Evolutionary conservation across 2,329 filamentous ascomycete genomes (phyloP).

Genomic region (Teratosphaeria nubilosa): DNA sequence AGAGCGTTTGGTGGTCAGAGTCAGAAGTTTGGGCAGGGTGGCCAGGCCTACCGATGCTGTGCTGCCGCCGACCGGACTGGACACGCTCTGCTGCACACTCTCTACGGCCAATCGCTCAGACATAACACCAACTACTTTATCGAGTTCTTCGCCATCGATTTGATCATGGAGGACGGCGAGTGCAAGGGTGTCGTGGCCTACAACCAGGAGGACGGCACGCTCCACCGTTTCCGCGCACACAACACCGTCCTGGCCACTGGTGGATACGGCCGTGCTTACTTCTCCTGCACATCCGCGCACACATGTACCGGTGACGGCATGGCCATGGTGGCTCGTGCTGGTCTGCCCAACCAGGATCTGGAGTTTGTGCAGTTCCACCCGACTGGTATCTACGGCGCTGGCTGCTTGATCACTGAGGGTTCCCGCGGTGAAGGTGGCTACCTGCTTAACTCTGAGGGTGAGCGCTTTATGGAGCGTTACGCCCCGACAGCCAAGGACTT

Average conservation of each 20-base stretch:
- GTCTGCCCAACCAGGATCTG: conserved; percentile 96
- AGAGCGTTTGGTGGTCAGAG: conserved; percentile 97
- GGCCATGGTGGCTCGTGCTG: conserved; percentile 97
- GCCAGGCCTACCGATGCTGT: conserved; percentile 94
- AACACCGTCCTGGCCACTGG: conserved; percentile 95
- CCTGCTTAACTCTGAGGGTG: conserved; percentile 92
- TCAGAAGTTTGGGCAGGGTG: conserved; percentile 88
- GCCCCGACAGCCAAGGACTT: conserved; percentile 97
- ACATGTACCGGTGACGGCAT: conserved; percentile 98
- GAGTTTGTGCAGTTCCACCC: conserved; percentile 99
- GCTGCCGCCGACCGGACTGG: conserved; percentile 94
- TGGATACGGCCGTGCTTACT: conserved; percentile 96
- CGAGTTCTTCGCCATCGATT: conserved; percentile 93
- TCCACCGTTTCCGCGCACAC: conserved; percentile 93
- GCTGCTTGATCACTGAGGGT: conserved; percentile 95
- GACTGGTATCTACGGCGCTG: conserved; percentile 96
- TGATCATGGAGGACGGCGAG: conserved; percentile 95
- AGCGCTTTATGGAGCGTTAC: conserved; percentile 99
- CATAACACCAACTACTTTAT: conserved; percentile 99
- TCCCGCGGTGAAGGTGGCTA: conserved; percentile 97
- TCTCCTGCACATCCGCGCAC: conserved; percentile 95
- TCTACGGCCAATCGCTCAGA: conserved; percentile 91
- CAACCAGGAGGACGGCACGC: conserved; percentile 96
- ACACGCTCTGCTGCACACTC: conserved; percentile 93
- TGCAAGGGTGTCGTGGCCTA: conserved; percentile 95